Conservation (phyloP, 495 filamentous ascomycete genomes). For the Aspergillus bridgeri region DNA sequence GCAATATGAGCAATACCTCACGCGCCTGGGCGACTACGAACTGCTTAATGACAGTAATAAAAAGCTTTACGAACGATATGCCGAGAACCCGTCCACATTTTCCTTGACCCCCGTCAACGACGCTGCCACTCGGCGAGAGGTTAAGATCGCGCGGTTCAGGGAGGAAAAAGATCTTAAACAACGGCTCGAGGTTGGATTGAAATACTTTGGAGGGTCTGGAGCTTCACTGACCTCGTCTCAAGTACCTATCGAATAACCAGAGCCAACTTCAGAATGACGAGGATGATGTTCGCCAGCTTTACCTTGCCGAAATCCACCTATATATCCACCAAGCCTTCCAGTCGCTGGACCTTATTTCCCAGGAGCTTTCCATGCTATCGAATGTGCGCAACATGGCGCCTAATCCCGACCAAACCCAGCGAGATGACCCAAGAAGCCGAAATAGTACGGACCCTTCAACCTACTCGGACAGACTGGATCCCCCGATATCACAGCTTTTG, state of each 20-base stretch:
- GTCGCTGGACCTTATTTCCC: slow-evolving; percentile 74
- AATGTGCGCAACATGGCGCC: slow-evolving; percentile 55
- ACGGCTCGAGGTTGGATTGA: slow-evolving; percentile 64
- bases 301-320: slow-evolving; percentile 70
- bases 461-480: slow-evolving; percentile 77
- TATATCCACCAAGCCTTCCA: slow-evolving; percentile 79
- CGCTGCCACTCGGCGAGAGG: slow-evolving; percentile 66
- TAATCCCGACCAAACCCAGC: slow-evolving; percentile 21
- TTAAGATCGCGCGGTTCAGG: slow-evolving; percentile 82
- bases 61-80: slow-evolving; percentile 69
- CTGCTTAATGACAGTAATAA: slow-evolving; percentile 64
- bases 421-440: slow-evolving; percentile 50
- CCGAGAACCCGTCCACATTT: slow-evolving; percentile 62
- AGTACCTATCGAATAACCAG: slow-evolving; percentile 62
- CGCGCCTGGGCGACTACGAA: slow-evolving; percentile 71
- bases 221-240: slow-evolving; percentile 23
- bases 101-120: slow-evolving; percentile 66
- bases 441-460: slow-evolving; percentile 34
- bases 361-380: slow-evolving; percentile 78
- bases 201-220: not conserved
- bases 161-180: slow-evolving; percentile 82
- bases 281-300: slow-evolving; percentile 68
- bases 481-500: slow-evolving; percentile 52
- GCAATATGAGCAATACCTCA: slow-evolving; percentile 73
- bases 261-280: slow-evolving; percentile 67